These are phyloP conservation scores for Hansenula lynferdii DNA, from an alignment of 1,139 yeast species.

Conservation along the genomic window DNA sequence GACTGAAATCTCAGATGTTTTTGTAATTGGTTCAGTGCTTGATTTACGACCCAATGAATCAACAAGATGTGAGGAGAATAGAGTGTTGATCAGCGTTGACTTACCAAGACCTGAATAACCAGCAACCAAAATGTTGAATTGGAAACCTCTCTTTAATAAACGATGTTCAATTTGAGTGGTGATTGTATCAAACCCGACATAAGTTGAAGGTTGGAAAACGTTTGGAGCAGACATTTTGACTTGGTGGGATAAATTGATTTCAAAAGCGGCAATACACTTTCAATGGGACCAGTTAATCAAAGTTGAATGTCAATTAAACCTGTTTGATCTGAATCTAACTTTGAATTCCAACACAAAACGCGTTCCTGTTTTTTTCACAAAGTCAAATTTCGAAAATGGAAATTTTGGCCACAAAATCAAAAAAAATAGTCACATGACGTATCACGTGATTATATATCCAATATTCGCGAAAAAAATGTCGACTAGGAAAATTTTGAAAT, in stretches of 20 bases:
- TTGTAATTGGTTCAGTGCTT: slow-evolving; percentile 62
- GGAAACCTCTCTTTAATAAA: slow-evolving; percentile 87
- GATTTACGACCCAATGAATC: slow-evolving; percentile 66
- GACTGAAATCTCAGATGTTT: slow-evolving; percentile 84
- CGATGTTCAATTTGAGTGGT: slow-evolving; percentile 94
- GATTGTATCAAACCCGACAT: slow-evolving; percentile 95
- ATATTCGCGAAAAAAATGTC: not conserved
- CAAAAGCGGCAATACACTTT: no score
- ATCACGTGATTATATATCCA: not conserved
- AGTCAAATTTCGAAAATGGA: not conserved
- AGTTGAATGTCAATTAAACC: no score
- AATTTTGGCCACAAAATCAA: not conserved
- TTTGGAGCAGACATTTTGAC: slow-evolving; percentile 8
- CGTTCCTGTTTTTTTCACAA: not conserved
- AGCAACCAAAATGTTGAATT: slow-evolving; percentile 90
- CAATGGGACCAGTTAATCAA: no score
- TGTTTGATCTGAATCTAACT: not conserved
- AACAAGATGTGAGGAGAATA: slow-evolving; percentile 79
- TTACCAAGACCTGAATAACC: slow-evolving; percentile 96
- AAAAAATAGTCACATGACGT: not conserved
- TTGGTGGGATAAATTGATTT: not conserved
- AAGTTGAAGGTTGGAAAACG: slow-evolving; percentile 39
- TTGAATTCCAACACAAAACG: slow-evolving; percentile 2
- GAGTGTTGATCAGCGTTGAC: slow-evolving; percentile 84
- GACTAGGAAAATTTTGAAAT: not conserved